These are phyloP conservation scores for Ligustrum vulgare DNA, from an alignment of 257 asterid species.

Conservation along the genomic window DNA sequence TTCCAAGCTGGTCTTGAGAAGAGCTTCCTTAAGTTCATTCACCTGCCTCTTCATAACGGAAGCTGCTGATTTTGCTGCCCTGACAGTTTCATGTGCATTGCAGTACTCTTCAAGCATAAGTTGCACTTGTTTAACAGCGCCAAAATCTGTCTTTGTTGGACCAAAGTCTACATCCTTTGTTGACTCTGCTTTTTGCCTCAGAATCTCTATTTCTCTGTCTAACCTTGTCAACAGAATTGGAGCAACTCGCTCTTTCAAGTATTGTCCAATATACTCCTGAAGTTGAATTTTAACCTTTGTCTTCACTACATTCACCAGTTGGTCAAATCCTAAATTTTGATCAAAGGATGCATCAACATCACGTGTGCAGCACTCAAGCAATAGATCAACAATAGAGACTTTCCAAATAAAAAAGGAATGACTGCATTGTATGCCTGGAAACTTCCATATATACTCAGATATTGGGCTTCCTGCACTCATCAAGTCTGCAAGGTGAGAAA, in stretches of 20 bases:
- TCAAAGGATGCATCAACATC: conserved; percentile 66
- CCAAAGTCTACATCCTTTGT: conserved; percentile 41
- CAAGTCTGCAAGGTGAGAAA: conserved; percentile 58
- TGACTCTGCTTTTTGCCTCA: conserved; percentile 52
- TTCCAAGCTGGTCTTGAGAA: conserved; percentile 76
- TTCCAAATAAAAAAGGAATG: conserved; percentile 91
- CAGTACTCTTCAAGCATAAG: conserved; percentile 87
- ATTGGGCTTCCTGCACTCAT: conserved; percentile 67
- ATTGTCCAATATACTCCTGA: conserved; percentile 69
- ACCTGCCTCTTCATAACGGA: conserved; percentile 78
- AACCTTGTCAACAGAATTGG: conserved; percentile 58
- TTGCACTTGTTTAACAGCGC: conserved; percentile 52
- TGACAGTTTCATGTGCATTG: conserved; percentile 80
- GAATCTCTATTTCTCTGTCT: conserved; percentile 60
- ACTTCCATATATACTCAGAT: conserved; percentile 76
- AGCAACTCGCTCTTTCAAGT: conserved; percentile 78
- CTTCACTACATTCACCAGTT: conserved; percentile 74
- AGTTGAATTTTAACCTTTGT: conserved; percentile 60
- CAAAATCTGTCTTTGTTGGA: conserved; percentile 37
- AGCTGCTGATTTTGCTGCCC: conserved; percentile 86
- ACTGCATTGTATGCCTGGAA: conserved; percentile 54
- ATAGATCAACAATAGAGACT: conserved; percentile 72
- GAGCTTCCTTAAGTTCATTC: conserved; percentile 73
- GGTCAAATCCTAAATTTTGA: conserved; percentile 85
- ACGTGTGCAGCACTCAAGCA: conserved; percentile 82